These are phyloP conservation scores for Fragaria vesca DNA, from an alignment of 306 rosid genomes.

Conservation along the genomic window DNA sequence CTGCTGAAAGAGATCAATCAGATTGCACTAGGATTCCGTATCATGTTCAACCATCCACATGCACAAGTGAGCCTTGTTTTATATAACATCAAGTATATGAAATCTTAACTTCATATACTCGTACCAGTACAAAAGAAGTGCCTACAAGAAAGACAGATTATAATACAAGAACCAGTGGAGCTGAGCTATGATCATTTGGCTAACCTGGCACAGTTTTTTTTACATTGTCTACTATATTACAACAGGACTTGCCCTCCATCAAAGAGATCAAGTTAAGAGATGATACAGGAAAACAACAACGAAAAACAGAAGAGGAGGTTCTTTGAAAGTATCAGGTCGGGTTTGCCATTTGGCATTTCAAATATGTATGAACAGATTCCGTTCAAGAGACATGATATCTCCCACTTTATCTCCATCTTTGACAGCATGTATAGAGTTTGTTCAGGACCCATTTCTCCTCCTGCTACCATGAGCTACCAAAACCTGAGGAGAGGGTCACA, in stretches of 20 bases:
- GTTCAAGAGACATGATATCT: constrained; percentile 18
- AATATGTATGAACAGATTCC: constrained; percentile 13
- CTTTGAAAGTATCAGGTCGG: constrained; percentile 12
- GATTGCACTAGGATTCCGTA: neutral
- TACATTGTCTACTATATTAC: constrained; percentile 23
- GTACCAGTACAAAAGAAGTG: neutral
- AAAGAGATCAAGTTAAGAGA: constrained; percentile 13
- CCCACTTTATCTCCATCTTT: constrained; percentile 14
- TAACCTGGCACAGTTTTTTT: constrained; percentile 21
- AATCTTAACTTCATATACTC: neutral
- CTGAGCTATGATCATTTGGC: constrained; percentile 3
- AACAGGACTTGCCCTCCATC: constrained; percentile 26
- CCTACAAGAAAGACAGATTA: neutral
- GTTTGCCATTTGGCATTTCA: constrained; percentile 24
- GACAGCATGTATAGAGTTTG: constrained; percentile 24
- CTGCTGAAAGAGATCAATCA: neutral
- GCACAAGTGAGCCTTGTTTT: neutral
- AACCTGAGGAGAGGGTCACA: constrained; percentile 20
- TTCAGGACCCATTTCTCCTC: constrained; percentile 10
- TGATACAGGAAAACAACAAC: neutral
- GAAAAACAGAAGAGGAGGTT: neutral
- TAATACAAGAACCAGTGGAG: constrained; percentile 7
- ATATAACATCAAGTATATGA: neutral
- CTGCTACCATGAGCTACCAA: constrained; percentile 25
- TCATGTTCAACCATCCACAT: neutral